phyloP scores from a whole-genome alignment of 306 rosid genomes.

The Dryas octopetala region DNA sequence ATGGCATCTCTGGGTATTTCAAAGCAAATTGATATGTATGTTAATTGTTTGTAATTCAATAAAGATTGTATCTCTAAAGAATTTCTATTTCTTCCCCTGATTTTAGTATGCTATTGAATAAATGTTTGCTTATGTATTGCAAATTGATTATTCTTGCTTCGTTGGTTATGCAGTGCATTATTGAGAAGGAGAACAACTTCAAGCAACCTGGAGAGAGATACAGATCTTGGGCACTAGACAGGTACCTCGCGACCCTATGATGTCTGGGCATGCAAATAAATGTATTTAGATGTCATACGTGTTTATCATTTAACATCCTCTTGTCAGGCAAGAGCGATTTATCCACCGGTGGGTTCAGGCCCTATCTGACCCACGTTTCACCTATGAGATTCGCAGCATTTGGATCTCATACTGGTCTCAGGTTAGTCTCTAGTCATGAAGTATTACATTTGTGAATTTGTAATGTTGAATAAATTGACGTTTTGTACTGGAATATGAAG shows the following conservation, averaged over 20 bases:
- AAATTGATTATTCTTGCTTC: background rate
- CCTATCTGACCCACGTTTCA: slow-evolving; percentile 70
- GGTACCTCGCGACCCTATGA: slow-evolving; percentile 33
- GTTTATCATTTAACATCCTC: slow-evolving; percentile 7
- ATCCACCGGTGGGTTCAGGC: slow-evolving; percentile 66
- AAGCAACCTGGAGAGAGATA: slow-evolving; percentile 94
- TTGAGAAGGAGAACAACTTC: slow-evolving; percentile 83
- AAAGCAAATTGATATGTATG: background rate
- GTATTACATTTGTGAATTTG: background rate
- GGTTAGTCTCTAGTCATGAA: slow-evolving; percentile 43
- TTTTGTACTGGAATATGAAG: background rate
- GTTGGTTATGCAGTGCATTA: slow-evolving; percentile 49
- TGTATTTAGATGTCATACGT: slow-evolving; percentile 8
- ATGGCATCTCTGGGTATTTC: background rate
- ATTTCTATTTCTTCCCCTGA: background rate
- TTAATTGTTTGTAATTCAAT: background rate
- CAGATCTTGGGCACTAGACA: slow-evolving; percentile 79
- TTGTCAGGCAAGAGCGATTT: slow-evolving; percentile 83
- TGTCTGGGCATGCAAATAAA: slow-evolving; percentile 7
- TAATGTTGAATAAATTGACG: background rate
- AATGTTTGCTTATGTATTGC: slow-evolving; percentile 4
- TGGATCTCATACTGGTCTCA: slow-evolving; percentile 91
- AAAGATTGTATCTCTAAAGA: background rate
- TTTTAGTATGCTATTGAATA: background rate
- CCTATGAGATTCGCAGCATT: slow-evolving; percentile 85